A percentile compares a stretch with the other conserved stretches of the same genome.
Evolutionary conservation across 2,329 filamentous ascomycete species (phyloP).

Genomic region (Aspergillus ustus): DNA sequence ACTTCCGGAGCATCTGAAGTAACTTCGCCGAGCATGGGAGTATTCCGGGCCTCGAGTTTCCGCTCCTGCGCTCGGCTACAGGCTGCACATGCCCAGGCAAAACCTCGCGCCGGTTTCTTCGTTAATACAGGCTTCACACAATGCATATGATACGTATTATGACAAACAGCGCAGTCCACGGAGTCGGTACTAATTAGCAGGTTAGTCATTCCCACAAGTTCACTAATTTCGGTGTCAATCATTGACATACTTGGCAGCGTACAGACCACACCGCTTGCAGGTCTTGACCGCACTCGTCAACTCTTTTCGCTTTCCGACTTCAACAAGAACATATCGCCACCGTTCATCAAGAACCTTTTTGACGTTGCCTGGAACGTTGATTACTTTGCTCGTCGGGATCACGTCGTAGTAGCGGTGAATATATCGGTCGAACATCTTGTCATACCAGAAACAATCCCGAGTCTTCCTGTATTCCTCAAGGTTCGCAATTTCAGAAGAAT

Average conservation of each 20-base stretch:
- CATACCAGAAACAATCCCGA: slow-evolving; percentile 92
- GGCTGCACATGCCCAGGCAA: slow-evolving; percentile 96
- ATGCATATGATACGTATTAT: slow-evolving; percentile 97
- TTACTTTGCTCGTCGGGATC: slow-evolving; percentile 86
- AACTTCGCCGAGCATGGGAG: slow-evolving; percentile 67
- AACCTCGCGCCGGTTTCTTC: slow-evolving; percentile 96
- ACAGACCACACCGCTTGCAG: slow-evolving; percentile 89
- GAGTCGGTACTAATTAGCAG: slow-evolving; percentile 74
- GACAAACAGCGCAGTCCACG: slow-evolving; percentile 94
- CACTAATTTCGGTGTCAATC: neutral
- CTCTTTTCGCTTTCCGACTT: slow-evolving; percentile 91
- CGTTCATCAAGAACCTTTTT: slow-evolving; percentile 95
- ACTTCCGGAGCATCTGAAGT: slow-evolving; percentile 57
- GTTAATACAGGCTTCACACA: slow-evolving; percentile 89
- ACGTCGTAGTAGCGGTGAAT: slow-evolving; percentile 98
- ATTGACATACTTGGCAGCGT: slow-evolving; percentile 79
- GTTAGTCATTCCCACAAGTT: slow-evolving; percentile 23
- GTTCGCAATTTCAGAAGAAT: slow-evolving; percentile 82
- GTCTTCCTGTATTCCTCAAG: slow-evolving; percentile 83
- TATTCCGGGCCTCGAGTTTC: slow-evolving; percentile 87
- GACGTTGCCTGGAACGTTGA: slow-evolving; percentile 93
- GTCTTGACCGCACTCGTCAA: slow-evolving; percentile 93
- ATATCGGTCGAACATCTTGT: slow-evolving; percentile 96
- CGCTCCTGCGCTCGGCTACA: slow-evolving; percentile 96
- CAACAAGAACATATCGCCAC: slow-evolving; percentile 95